Evolutionary conservation across 768 basidiomycete species (phyloP), one percentile per base, ranked within the genome.

Genomic region (Tephrocybe sp.): DNA sequence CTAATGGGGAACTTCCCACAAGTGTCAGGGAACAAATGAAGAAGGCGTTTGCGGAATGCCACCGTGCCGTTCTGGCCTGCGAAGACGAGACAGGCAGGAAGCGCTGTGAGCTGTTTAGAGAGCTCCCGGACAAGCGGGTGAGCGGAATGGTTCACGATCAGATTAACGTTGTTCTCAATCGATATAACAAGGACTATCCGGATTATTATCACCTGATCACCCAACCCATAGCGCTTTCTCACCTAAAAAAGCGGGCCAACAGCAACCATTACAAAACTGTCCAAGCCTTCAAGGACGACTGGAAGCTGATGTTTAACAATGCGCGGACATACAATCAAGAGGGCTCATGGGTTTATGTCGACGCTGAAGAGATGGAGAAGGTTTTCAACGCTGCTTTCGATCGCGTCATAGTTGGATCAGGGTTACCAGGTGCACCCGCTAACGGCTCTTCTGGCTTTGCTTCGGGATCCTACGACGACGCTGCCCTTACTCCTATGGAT

Each of bases 291-390:
- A 74, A 79, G 49, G 80, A 82, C 39, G 92, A 95, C 65, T 92
- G 87, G 83, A 78, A 79, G 57, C 78, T 93, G 48, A 94, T 99
- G 88, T 97, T 94, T 68, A 78, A 82, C 66, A 98, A 98, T 60
- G 94, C 95, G 4, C 79, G 89, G 59, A 88, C 83, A 37, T 98
- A 92, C 75, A 97, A 97, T 65, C 86, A 88, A 66, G 92, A 95
- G 67, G 92, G 88, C 1, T 94, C 92, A 0, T 92, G 91, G 88
- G 93, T 97, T 30, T 95, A 94, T 67, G 76, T 88, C 52, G 92
- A 95, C 53, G 94, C 95, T 7, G 88, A 91, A 42, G 90, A 92
- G 71, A 91, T 94, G 88, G 88, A 95, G 69, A 89, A 88, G 62
- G 84, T 85, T 42, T 93, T 94, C 64, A 78, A 88, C 52, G 73